Evolutionary conservation across 2,329 filamentous ascomycete genomes (phyloP).

Genomic region (Neonectria punicea): DNA sequence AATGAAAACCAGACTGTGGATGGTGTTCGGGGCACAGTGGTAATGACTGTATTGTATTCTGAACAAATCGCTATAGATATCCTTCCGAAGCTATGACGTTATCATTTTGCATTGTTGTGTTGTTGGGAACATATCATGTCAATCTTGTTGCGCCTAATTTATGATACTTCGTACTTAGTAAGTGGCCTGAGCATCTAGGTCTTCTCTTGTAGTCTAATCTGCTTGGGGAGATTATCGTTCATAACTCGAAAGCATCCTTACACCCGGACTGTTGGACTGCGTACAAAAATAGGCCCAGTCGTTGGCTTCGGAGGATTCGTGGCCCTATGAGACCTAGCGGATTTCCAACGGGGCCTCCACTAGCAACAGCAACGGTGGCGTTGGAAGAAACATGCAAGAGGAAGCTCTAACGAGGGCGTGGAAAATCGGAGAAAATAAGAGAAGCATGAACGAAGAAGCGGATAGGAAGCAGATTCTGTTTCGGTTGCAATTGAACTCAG

Average conservation of each 20-base stretch:
- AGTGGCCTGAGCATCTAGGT: not conserved
- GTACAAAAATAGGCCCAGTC: not conserved
- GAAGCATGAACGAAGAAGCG: not conserved
- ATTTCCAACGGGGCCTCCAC: slow-evolving; percentile 38
- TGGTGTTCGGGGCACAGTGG: not conserved
- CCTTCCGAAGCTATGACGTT: not conserved
- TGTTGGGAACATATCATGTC: not conserved
- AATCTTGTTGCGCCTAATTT: not conserved
- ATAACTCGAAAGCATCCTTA: not conserved
- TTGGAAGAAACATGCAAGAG: not conserved
- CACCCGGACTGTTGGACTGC: not conserved
- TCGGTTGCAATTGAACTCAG: not conserved
- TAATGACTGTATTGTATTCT: slow-evolving; percentile 20
- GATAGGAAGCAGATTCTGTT: not conserved
- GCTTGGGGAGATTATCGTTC: not conserved
- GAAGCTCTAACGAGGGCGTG: not conserved
- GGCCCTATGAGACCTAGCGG: slow-evolving; percentile 35
- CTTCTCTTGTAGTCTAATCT: not conserved
- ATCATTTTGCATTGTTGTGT: not conserved
- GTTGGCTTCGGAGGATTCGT: slow-evolving; percentile 29
- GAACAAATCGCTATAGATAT: slow-evolving; percentile 16
- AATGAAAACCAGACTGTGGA: slow-evolving; percentile 10
- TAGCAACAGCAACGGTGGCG: not conserved
- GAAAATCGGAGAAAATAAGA: not conserved
- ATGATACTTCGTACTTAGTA: not conserved